Percentiles rank a stretch among this genome's conserved stretches.
phyloP scores from a whole-genome alignment of 73 alveolate genomes.

The Stentor coeruleus region DNA sequence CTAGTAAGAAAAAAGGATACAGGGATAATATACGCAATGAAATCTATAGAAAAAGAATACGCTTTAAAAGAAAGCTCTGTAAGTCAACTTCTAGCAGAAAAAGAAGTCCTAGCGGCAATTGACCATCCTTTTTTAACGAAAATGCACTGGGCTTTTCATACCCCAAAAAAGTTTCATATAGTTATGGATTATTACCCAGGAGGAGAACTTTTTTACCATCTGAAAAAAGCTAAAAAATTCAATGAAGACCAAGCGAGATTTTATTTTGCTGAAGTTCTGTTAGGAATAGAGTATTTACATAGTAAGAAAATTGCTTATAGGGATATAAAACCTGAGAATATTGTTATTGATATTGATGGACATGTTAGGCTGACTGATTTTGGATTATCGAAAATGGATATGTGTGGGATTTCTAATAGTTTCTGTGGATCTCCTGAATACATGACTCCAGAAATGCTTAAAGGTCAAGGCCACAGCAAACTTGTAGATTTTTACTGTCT shows the following conservation, averaged over 20 bases:
- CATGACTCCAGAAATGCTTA: constrained; percentile 61
- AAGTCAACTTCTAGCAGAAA: constrained; percentile 59
- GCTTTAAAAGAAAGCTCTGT: constrained; percentile 59
- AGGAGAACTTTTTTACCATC: constrained; percentile 60
- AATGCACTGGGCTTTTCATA: constrained; percentile 74
- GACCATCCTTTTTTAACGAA: constrained; percentile 66
- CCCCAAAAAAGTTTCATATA: constrained; percentile 51
- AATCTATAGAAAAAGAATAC: constrained; percentile 59
- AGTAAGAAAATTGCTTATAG: constrained; percentile 48
- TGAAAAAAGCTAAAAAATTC: constrained; percentile 40
- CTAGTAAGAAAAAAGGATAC: too few relatives aligned
- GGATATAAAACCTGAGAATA: constrained; percentile 63
- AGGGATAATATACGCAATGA: constrained; percentile 65
- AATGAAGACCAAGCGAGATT: constrained; percentile 64
- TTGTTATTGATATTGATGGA: constrained; percentile 53
- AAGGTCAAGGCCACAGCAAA: constrained; percentile 74
- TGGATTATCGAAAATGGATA: constrained; percentile 53
- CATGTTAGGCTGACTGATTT: constrained; percentile 51
- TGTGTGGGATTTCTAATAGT: constrained; percentile 38
- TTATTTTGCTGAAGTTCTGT: constrained; percentile 40
- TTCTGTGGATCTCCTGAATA: constrained; percentile 69
- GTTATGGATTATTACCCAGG: constrained; percentile 72
- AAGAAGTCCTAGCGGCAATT: constrained; percentile 54
- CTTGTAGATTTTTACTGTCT: constrained; percentile 86
- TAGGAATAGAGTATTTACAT: constrained; percentile 50